Conservation (phyloP, 768 basidiomycete species). For the Chalciporus sphaerocephalus region DNA sequence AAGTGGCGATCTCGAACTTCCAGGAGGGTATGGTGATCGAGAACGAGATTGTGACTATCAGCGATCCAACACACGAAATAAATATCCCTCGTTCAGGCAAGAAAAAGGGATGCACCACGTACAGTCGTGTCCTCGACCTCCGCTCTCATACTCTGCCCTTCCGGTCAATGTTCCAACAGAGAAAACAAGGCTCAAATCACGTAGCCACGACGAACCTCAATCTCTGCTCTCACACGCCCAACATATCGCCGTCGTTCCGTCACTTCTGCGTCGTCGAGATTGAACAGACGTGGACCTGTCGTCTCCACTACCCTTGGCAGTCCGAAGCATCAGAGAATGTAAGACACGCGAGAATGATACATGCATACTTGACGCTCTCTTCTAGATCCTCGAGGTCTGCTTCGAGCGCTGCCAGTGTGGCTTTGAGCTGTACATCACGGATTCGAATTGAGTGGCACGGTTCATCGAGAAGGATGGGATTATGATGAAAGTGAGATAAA, state of each 20-base stretch:
- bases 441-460: background rate
- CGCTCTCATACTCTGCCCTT: slow-evolving; percentile 72
- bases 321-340: slow-evolving; percentile 5
- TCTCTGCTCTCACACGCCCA: slow-evolving; percentile 63
- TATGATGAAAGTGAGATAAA: too few species aligned
- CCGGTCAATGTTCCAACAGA: slow-evolving; percentile 17
- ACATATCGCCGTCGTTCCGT: slow-evolving; percentile 73
- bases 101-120: background rate
- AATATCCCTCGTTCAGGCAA: background rate
- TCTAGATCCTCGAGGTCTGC: slow-evolving; percentile 92
- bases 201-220: slow-evolving; percentile 57
- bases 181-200: slow-evolving; percentile 3
- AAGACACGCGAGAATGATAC: background rate
- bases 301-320: slow-evolving; percentile 76
- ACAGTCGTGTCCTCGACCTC: slow-evolving; percentile 42
- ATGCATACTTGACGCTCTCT: slow-evolving; percentile 77
- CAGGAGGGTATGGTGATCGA: slow-evolving; percentile 18
- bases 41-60: slow-evolving; percentile 2
- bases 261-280: slow-evolving; percentile 76
- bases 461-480: too few species aligned
- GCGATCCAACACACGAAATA: background rate
- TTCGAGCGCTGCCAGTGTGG: slow-evolving; percentile 72
- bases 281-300: slow-evolving; percentile 79
- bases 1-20: slow-evolving; percentile 14
- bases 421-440: slow-evolving; percentile 53